Base-by-base conservation (phyloP, 441 rosid species). In the Monsonia emarginata region DNA sequence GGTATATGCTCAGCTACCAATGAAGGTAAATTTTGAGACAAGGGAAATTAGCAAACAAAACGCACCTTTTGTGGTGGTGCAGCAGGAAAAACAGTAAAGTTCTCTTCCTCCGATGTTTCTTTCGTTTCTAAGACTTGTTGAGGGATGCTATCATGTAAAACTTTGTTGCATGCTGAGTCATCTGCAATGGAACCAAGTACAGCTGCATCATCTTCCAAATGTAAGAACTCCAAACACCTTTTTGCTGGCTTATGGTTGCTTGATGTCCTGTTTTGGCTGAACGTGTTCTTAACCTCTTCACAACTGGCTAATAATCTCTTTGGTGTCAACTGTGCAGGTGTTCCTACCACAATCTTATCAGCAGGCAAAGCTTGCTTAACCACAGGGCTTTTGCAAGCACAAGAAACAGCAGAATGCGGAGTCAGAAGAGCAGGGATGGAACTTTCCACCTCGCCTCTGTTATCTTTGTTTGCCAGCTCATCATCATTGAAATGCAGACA, bases 321-420 rank as follows among this genome's bases (percentile, higher is more conserved):
- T 24, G 82, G 86, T 21, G 74, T 75, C 70, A 78, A 54, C 70
- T 80, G 86, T 52, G 79, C 80, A 38, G 88, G 86, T 9, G 86
- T 84, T 71, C 77, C 74, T 24, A 79, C 32, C 34, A 27, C 52
- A 46, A 62, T 68, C 65, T 30, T 58, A 71, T 63, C 80, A 69
- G 61, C 36, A 61, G 76, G 57, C 4, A 61, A 67, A 19, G 71
- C 69, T 58, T 56, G 69, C 67, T 64, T 79, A 58, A 54, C 69
- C 22, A 44, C 31, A 22, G 82, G 83, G 68, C 85, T 82, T 60
- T 74, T 69, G 61, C 61, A 72, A 64, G 61, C 44, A 61, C 6
- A 58, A 13, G 44, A 70, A 63, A 30, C 18, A 48, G 38, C 38
- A 61, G 66, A 68, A 46, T 69, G 65, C 56, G 9, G 18, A 11